Evolutionary conservation across 441 rosid species (phyloP).

Genomic region (Gossypium laxum): DNA sequence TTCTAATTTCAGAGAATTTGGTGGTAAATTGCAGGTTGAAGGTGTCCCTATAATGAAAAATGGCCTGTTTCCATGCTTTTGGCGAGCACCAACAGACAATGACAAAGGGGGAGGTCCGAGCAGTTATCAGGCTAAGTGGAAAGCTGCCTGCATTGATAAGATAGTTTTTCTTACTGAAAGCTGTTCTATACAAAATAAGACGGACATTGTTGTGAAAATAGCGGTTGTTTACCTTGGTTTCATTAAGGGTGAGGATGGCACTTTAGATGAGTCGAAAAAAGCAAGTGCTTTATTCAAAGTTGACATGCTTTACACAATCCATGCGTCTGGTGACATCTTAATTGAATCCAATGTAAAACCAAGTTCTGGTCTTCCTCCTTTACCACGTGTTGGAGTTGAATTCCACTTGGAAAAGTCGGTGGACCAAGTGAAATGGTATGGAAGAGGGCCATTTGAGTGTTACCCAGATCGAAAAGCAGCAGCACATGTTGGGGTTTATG

Average conservation of each 20-base stretch:
- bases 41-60: slow-evolving; percentile 59
- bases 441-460: slow-evolving; percentile 93
- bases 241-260: slow-evolving; percentile 20
- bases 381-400: slow-evolving; percentile 82
- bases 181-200: slow-evolving; percentile 41
- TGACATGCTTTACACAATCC: slow-evolving; percentile 45
- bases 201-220: slow-evolving; percentile 43
- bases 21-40: slow-evolving; percentile 40
- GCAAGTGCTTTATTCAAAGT: slow-evolving; percentile 44
- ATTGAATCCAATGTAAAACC: slow-evolving; percentile 58
- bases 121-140: slow-evolving; percentile 76
- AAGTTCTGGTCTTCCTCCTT: slow-evolving; percentile 62
- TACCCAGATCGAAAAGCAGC: slow-evolving; percentile 94
- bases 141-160: slow-evolving; percentile 50
- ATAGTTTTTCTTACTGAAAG: slow-evolving; percentile 46
- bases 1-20: slow-evolving; percentile 11
- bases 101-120: slow-evolving; percentile 78
- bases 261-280: slow-evolving; percentile 24
- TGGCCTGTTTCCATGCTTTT: slow-evolving; percentile 77
- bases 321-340: slow-evolving; percentile 70
- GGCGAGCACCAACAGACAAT: slow-evolving; percentile 95
- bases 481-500: slow-evolving; percentile 64
- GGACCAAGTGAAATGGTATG: slow-evolving; percentile 73
- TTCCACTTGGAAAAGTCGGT: slow-evolving; percentile 58
- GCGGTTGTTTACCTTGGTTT: slow-evolving; percentile 42